These are phyloP conservation scores for Penicillium coprophilum DNA, from an alignment of 495 filamentous ascomycete species.

Conservation along the genomic window DNA sequence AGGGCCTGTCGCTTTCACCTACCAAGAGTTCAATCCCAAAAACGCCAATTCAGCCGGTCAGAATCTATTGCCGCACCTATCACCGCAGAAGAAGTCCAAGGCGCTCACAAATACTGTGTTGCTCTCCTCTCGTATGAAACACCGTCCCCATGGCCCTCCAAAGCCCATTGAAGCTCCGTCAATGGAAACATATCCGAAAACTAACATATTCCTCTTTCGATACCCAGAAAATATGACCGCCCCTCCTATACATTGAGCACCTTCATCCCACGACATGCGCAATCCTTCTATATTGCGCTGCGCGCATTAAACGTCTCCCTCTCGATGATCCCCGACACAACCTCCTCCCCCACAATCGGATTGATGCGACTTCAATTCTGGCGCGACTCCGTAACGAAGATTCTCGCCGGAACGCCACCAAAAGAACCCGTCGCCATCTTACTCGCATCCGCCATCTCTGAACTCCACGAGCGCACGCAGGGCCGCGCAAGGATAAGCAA, in stretches of 20 bases:
- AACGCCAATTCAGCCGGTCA: slow-evolving; percentile 29
- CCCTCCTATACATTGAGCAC: slow-evolving; percentile 82
- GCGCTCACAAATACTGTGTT: slow-evolving; percentile 56
- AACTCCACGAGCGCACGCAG: slow-evolving; percentile 56
- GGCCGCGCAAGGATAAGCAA: slow-evolving; percentile 64
- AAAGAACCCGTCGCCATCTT: slow-evolving; percentile 91
- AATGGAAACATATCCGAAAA: not conserved
- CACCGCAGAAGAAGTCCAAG: slow-evolving; percentile 48
- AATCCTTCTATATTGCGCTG: slow-evolving; percentile 83
- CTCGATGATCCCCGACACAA: slow-evolving; percentile 81
- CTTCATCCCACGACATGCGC: slow-evolving; percentile 70
- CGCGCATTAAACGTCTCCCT: slow-evolving; percentile 92
- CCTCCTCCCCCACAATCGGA: slow-evolving; percentile 76
- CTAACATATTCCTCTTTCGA: slow-evolving; percentile 10
- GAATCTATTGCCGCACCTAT: slow-evolving; percentile 15
- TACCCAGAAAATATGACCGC: slow-evolving; percentile 71
- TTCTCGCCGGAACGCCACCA: slow-evolving; percentile 71
- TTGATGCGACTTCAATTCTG: slow-evolving; percentile 92
- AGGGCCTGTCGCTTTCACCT: slow-evolving; percentile 16
- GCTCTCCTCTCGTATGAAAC: slow-evolving; percentile 54
- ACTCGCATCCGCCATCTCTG: slow-evolving; percentile 64
- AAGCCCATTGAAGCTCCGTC: not conserved
- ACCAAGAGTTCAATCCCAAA: slow-evolving; percentile 14
- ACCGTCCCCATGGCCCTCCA: not conserved
- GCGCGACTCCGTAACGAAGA: slow-evolving; percentile 75